phyloP scores from a whole-genome alignment of 495 filamentous ascomycete genomes.

The Penicillium verhagenii region DNA sequence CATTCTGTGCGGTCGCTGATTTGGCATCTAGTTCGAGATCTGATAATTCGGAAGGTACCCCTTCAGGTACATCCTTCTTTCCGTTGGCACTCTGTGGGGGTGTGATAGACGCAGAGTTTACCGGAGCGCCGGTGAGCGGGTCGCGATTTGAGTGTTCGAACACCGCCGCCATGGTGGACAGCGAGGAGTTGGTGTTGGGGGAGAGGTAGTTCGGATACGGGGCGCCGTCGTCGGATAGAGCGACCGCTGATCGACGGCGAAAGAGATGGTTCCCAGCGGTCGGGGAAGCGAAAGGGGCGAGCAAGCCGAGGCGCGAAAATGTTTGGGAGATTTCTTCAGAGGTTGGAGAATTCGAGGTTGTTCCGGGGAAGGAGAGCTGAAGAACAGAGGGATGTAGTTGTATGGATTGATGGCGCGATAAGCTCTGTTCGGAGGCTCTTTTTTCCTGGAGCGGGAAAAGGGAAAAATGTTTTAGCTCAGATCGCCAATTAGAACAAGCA shows the following conservation, averaged over 20 bases:
- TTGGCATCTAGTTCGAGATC: constrained; percentile 46
- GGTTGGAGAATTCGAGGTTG: constrained; percentile 7
- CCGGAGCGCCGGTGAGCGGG: constrained; percentile 24
- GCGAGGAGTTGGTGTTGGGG: constrained; percentile 9
- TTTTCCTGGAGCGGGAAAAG: constrained; percentile 15
- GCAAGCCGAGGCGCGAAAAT: constrained; percentile 1
- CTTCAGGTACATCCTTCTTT: constrained; percentile 43
- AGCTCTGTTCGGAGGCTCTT: constrained; percentile 25
- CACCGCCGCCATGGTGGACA: constrained; percentile 34
- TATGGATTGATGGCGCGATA: constrained; percentile 22
- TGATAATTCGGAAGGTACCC: constrained; percentile 44
- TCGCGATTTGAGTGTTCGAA: constrained; percentile 34
- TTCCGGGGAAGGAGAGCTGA: constrained; percentile 5
- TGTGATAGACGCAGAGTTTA: constrained; percentile 42
- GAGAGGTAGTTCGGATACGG: constrained; percentile 9
- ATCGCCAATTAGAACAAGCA: constrained; percentile 13
- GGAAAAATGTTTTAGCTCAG: constrained; percentile 12
- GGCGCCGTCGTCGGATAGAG: constrained; percentile 44
- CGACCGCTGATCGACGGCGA: constrained; percentile 54
- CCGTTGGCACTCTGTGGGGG: constrained; percentile 48
- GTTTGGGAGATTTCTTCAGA: neutral
- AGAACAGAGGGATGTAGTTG: neutral
- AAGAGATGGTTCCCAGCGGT: constrained; percentile 44
- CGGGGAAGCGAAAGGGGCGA: constrained; percentile 26
- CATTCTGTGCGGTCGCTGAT: constrained; percentile 23